phyloP scores from a whole-genome alignment of 768 basidiomycete species.

The Tricholoma furcatifolium region DNA sequence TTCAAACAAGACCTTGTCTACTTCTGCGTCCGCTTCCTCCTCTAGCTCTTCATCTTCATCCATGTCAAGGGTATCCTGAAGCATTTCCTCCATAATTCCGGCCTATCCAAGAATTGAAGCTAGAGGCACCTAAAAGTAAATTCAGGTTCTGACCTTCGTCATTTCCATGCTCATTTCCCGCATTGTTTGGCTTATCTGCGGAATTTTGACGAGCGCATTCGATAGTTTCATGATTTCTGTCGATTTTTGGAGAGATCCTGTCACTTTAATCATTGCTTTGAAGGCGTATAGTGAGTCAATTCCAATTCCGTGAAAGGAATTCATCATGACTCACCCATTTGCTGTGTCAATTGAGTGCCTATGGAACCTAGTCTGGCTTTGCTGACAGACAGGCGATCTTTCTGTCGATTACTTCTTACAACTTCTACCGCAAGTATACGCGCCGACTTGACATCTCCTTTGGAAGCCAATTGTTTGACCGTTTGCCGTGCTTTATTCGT shows the following conservation, averaged over 20 bases:
- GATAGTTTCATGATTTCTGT: slow-evolving; percentile 99
- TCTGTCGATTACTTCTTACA: slow-evolving; percentile 94
- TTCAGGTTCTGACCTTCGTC: slow-evolving; percentile 73
- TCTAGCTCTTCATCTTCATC: slow-evolving; percentile 95
- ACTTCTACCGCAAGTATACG: slow-evolving; percentile 91
- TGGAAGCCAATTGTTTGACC: slow-evolving; percentile 86
- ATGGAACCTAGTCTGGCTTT: slow-evolving; percentile 94
- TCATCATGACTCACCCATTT: slow-evolving; percentile 68
- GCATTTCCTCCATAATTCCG: slow-evolving; percentile 97
- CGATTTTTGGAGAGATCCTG: slow-evolving; percentile 96
- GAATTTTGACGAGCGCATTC: slow-evolving; percentile 88
- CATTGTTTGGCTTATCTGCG: slow-evolving; percentile 92
- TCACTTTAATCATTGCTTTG: slow-evolving; percentile 93
- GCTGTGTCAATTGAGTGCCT: slow-evolving; percentile 83
- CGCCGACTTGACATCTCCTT: slow-evolving; percentile 91
- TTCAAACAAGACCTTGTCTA: slow-evolving; percentile 94
- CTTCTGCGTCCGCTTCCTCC: slow-evolving; percentile 96
- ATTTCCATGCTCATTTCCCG: slow-evolving; percentile 99
- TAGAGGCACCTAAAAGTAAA: not conserved
- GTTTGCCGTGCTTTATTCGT: slow-evolving; percentile 76
- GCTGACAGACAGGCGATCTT: slow-evolving; percentile 85
- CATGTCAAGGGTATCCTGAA: slow-evolving; percentile 88
- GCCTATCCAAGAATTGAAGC: slow-evolving; percentile 50
- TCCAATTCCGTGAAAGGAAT: slow-evolving; percentile 4
- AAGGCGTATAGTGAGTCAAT: not conserved